These are phyloP conservation scores for Fusarium sp. DNA, from an alignment of 2,329 filamentous ascomycete genomes.

Conservation along the genomic window DNA sequence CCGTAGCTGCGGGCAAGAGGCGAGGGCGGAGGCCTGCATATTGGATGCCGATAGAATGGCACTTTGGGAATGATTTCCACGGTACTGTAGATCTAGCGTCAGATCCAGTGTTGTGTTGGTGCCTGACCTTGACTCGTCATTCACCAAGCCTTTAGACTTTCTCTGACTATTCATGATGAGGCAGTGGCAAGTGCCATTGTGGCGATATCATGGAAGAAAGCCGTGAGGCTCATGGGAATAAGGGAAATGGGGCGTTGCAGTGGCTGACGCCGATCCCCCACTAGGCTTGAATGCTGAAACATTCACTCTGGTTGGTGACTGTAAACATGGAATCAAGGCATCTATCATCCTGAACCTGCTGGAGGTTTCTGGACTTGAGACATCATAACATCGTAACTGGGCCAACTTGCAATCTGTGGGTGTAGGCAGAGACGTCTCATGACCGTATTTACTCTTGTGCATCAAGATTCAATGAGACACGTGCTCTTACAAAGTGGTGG, in stretches of 20 bases:
- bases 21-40: constrained; percentile 40
- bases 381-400: constrained; percentile 24
- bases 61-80: constrained; percentile 28
- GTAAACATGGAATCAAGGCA: constrained; percentile 11
- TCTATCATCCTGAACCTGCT: constrained; percentile 10
- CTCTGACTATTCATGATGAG: background rate
- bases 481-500: constrained; percentile 34
- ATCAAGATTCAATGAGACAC: constrained; percentile 29
- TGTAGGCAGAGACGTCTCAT: constrained; percentile 35
- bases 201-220: constrained; percentile 37
- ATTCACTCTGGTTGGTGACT: constrained; percentile 9
- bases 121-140: constrained; percentile 17
- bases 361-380: constrained; percentile 17
- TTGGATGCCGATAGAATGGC: constrained; percentile 29
- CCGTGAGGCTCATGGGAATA: constrained; percentile 32
- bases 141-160: background rate
- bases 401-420: constrained; percentile 29
- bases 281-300: constrained; percentile 9
- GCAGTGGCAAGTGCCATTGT: constrained; percentile 15
- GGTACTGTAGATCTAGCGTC: constrained; percentile 22
- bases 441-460: constrained; percentile 17
- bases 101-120: constrained; percentile 23
- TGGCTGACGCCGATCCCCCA: constrained; percentile 40
- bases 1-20: constrained; percentile 29
- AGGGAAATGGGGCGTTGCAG: constrained; percentile 20